Evolutionary conservation across 225 moss, liverwort and hornwort species (phyloP).

Genomic region (Pseudoscleropodium purum): DNA sequence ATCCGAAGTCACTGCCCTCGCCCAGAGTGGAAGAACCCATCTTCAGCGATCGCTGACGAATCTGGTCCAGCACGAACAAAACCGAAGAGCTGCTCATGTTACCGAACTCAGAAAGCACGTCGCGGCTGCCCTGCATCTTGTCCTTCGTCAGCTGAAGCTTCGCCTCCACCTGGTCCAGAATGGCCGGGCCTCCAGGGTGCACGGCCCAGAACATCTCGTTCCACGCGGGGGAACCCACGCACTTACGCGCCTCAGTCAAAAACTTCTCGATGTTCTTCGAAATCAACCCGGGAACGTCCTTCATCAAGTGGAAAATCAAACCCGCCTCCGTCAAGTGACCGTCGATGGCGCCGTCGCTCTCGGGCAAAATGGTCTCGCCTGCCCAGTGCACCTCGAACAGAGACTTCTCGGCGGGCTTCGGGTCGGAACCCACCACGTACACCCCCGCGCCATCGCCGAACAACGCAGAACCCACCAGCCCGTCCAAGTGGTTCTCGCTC

Average conservation of each 20-base stretch:
- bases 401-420: conserved; percentile 14
- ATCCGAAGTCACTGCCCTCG: conserved; percentile 25
- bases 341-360: conserved; percentile 41
- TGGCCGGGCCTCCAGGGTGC: neutral
- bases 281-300: conserved; percentile 7
- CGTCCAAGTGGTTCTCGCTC: conserved; percentile 37
- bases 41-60: conserved; percentile 15
- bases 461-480: conserved; percentile 12
- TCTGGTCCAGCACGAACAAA: conserved; percentile 16
- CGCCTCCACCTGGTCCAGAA: conserved; percentile 22
- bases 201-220: neutral
- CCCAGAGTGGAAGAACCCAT: neutral
- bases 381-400: conserved; percentile 44
- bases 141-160: conserved; percentile 21
- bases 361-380: conserved; percentile 22
- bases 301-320: conserved; percentile 35
- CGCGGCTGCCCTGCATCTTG: conserved; percentile 23
- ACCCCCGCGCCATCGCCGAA: neutral
- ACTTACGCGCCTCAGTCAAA: conserved; percentile 12
- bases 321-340: conserved; percentile 39
- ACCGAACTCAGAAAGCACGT: conserved; percentile 28
- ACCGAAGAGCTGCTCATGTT: conserved; percentile 38
- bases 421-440: conserved; percentile 30
- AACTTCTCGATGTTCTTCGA: neutral
- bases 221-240: neutral